Percentiles rank a stretch among this genome's conserved stretches.
Evolutionary conservation across 139 green algal genomes (phyloP).

Genomic region (Medakamo hakoo): DNA sequence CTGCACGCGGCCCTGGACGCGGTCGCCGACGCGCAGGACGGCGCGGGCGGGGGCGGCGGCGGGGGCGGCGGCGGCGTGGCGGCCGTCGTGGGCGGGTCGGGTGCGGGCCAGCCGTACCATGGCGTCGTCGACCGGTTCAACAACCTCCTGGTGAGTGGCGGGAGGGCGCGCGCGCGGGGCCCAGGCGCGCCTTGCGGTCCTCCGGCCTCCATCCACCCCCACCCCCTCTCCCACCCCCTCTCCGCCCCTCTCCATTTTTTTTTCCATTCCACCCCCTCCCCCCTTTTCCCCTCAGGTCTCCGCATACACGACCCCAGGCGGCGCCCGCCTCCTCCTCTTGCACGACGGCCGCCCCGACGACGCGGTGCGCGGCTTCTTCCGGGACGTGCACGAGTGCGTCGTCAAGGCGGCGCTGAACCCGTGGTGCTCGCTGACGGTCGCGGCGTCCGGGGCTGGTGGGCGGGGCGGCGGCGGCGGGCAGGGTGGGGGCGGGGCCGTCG

Average conservation of each 20-base stretch:
- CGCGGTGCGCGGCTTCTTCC: slow-evolving; percentile 67
- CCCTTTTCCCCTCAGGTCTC: too few species aligned
- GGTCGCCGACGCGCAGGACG: slow-evolving; percentile 72
- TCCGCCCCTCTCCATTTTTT: too few species aligned
- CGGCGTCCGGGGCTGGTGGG: too few species aligned
- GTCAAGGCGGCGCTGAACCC: neutral
- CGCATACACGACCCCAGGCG: slow-evolving; percentile 55
- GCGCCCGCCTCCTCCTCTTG: slow-evolving; percentile 74
- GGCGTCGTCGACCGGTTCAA: slow-evolving; percentile 91
- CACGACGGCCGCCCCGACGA: slow-evolving; percentile 68
- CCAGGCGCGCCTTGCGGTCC: too few species aligned
- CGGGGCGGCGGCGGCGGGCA: too few species aligned
- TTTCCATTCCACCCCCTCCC: too few species aligned
- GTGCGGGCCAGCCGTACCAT: slow-evolving; percentile 60
- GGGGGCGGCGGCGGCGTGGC: too few species aligned
- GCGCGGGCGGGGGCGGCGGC: slow-evolving; percentile 15
- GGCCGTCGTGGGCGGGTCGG: too few species aligned
- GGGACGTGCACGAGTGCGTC: slow-evolving; percentile 65
- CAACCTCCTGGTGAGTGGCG: slow-evolving; percentile 42
- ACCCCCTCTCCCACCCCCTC: too few species aligned
- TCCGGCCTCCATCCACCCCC: neutral
- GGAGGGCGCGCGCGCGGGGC: too few species aligned
- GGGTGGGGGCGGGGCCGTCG: too few species aligned
- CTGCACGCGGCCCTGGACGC: slow-evolving; percentile 82
- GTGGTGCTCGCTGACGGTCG: neutral